Base-by-base conservation (phyloP, 306 rosid genomes). In the Cucumis cinereus region DNA sequence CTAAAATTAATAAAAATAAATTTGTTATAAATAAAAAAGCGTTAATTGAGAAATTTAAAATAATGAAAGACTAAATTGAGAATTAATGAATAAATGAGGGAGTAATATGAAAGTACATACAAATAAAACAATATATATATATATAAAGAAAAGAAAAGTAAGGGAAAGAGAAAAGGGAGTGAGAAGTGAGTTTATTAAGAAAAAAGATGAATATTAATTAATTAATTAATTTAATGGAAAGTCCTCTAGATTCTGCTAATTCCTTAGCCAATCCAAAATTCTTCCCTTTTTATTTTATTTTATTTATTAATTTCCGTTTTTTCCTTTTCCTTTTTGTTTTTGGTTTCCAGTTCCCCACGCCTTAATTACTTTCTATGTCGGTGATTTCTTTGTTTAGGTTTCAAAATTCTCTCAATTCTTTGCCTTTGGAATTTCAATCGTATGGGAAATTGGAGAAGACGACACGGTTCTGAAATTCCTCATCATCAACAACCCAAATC, bases 361-460 rank as follows among this genome's bases (percentile, higher is more conserved):
- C 70, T 24, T 75, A 14, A 45, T 45, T 45, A 12, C 52, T 59
- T 15, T 36, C 61, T 66, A 30, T 54, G 41, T 26, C 66, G 66
- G 66, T 59, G 36, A 26, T n/a, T 59, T 20, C 22, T 28, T n/a
- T 19, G 22, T 50, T 19, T 26, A 26, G 10, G 13, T 26, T 35
- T 15, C 23, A 7, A 60, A 50, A 50, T 1, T 26, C 54, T 82
- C 74, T 2, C 16, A 45, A 45, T 45, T 45, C 52, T 5, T 80
- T 74, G 56, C 62, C 4, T 70, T 72, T 45, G 79, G 52, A 10
- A 73, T 23, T 62, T 36, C 66, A 28, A 59, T 52, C 33, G 28
- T 0, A 91, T 93, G 98, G 88, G 85, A 24, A 83, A 85, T 83
- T 91, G 88, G 90, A 87, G 84, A 82, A 81, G 86, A 58, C 89